Percentiles rank a stretch among this genome's conserved stretches.
phyloP scores from a whole-genome alignment of 2,329 filamentous ascomycete genomes.

The Fusarium buharicum region DNA sequence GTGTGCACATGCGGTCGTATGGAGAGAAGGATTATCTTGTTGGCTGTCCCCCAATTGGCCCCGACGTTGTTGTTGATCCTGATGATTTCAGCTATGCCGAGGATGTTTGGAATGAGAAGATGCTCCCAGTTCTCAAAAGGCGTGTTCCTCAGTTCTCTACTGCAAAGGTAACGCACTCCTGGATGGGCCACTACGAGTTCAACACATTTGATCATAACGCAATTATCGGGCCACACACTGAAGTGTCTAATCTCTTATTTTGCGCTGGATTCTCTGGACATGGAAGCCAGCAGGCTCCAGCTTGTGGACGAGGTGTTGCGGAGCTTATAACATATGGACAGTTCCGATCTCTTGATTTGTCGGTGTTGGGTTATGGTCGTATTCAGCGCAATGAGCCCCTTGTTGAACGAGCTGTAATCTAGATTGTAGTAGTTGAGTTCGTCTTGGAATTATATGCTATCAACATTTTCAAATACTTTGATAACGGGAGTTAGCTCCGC shows the following conservation, averaged over 20 bases:
- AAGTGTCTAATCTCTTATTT: constrained; percentile 4
- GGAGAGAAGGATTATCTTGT: constrained; percentile 16
- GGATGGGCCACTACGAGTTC: constrained; percentile 28
- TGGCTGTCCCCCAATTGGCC: constrained; percentile 12
- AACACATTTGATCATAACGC: constrained; percentile 26
- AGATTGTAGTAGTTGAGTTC: not conserved
- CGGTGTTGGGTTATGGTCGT: constrained; percentile 6
- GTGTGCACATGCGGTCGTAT: constrained; percentile 26
- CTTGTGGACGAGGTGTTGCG: constrained; percentile 16
- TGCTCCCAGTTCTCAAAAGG: constrained; percentile 17
- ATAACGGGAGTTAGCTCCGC: no score
- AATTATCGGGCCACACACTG: constrained; percentile 18
- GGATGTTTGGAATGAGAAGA: constrained; percentile 22
- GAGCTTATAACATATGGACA: constrained; percentile 19
- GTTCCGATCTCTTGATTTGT: constrained; percentile 19
- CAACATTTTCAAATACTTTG: no score
- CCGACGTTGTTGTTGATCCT: constrained; percentile 7
- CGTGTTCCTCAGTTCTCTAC: constrained; percentile 23
- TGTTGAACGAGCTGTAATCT: constrained; percentile 20
- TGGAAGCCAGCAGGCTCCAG: constrained; percentile 19
- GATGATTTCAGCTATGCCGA: constrained; percentile 16
- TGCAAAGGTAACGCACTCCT: constrained; percentile 12
- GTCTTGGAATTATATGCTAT: not conserved
- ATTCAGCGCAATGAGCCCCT: constrained; percentile 16
- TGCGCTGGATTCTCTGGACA: constrained; percentile 18